Evolutionary conservation across 2,329 filamentous ascomycete genomes (phyloP), one percentile per base, ranked within the genome.

Genomic region (Nemania sp.): DNA sequence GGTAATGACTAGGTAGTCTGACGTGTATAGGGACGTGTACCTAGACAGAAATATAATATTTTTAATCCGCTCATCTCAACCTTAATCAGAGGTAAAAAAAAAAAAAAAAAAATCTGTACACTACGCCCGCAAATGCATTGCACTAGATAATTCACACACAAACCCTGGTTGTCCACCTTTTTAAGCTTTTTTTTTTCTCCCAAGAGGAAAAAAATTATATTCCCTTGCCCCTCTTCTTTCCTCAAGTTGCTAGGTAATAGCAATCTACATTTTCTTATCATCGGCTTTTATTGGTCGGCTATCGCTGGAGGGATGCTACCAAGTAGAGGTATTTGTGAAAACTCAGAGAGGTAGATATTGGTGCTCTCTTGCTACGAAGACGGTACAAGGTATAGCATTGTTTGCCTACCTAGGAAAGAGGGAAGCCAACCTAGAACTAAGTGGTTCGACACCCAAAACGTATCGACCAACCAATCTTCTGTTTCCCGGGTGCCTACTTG

Each of bases 81-180:
- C 41, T 45, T 45, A 20, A 45, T 45, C 18, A 20, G 41, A 45
- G 41, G 6, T 41, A 13, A 35, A 41, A 5, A 3, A 41, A 41
- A 15, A 41, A 41, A 41, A 15, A 41, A 41, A 41, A 41, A 7
- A 41, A 41, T n/a, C 41, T 45, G 2, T 45, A 18, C 18, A 13
- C 20, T 51, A 29, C 60, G 11, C 20, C 18, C 32, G 51, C 32
- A 43, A 18, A 53, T 22, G 32, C 32, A n/a, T 4, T 49, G n/a
- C 47, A 35, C 57, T 60, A 60, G 13, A 6, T 35, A 52, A 6
- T n/a, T 11, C 26, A 54, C 55, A 57, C 35, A 58, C 58, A 53
- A 62, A 27, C 45, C 64, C 64, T 62, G 35, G 15, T 62, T 10
- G 45, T 58, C 27, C 35, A 52, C 64, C 32, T 24, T 66, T 57